Evolutionary conservation across 768 basidiomycete genomes (phyloP).

Genomic region (Pleurotus djamor): DNA sequence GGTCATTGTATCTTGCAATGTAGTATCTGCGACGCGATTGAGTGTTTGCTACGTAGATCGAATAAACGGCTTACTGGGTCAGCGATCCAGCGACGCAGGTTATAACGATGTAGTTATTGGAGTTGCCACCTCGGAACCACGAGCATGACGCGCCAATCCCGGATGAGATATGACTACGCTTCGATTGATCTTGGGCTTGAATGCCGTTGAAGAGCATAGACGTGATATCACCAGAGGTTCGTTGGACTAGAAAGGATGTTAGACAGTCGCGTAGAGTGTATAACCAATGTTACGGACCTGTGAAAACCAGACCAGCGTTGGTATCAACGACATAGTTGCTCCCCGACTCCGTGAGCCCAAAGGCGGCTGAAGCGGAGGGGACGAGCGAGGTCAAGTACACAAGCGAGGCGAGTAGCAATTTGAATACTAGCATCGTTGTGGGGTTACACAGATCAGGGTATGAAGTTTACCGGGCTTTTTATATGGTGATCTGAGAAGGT

Average conservation of each 20-base stretch:
- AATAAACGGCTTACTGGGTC: conserved; percentile 20
- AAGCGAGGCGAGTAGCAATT: background rate
- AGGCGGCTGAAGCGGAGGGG: conserved; percentile 12
- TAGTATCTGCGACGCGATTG: conserved; percentile 21
- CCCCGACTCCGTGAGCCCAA: conserved; percentile 28
- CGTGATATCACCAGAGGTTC: conserved; percentile 29
- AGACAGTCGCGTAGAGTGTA: background rate
- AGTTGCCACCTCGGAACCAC: conserved; percentile 22
- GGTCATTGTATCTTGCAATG: conserved; percentile 29
- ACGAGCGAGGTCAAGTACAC: background rate
- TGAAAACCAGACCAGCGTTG: conserved; percentile 29
- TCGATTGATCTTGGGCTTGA: conserved; percentile 27
- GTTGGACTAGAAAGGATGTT: conserved; percentile 18
- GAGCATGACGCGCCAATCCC: conserved; percentile 29
- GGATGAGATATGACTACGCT: conserved; percentile 28
- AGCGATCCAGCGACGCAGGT: conserved; percentile 31
- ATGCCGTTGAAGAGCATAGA: conserved; percentile 33
- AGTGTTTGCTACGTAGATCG: background rate
- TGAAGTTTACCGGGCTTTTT: background rate
- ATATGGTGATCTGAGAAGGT: background rate
- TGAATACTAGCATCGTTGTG: background rate
- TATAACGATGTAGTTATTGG: conserved; percentile 32
- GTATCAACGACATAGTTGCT: conserved; percentile 27
- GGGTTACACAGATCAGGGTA: background rate
- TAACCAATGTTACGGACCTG: conserved; percentile 16